These are phyloP conservation scores for Yamadazyma pseudoaaseri DNA, from an alignment of 1,139 yeast genomes.

Conservation along the genomic window DNA sequence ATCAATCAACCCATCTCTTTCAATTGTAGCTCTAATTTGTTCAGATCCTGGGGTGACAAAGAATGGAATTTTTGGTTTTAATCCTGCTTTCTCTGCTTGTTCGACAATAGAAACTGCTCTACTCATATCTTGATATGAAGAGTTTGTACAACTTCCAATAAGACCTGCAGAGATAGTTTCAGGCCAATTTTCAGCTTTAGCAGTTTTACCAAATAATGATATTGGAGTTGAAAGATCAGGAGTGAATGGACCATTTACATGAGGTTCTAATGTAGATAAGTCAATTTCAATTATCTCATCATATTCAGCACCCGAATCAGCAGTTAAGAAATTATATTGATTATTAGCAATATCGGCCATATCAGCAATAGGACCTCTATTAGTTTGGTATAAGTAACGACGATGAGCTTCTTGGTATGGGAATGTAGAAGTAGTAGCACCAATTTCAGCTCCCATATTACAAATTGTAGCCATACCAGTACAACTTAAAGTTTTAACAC, in stretches of 20 bases:
- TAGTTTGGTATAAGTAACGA: conserved; percentile 86
- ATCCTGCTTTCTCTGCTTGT: conserved; percentile 89
- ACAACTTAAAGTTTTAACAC: conserved; percentile 93
- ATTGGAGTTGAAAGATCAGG: conserved; percentile 99
- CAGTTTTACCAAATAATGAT: conserved; percentile 88
- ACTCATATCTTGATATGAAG: conserved; percentile 98
- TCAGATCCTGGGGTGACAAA: conserved; percentile 99
- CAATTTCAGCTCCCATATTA: conserved; percentile 99
- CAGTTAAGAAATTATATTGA: conserved; percentile 67
- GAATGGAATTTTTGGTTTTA: conserved; percentile 85
- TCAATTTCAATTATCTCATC: conserved; percentile 95
- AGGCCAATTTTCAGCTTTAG: conserved; percentile 91
- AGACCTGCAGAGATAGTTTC: conserved; percentile 90
- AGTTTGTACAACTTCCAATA: conserved; percentile 99
- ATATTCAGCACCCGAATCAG: conserved; percentile 94
- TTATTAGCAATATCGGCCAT: conserved; percentile 69
- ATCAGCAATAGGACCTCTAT: conserved; percentile 76
- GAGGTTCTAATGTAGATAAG: conserved; percentile 94
- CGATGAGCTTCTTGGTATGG: conserved; percentile 93
- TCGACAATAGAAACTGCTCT: conserved; percentile 92
- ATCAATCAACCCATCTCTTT: conserved; percentile 91
- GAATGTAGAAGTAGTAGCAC: conserved; percentile 98
- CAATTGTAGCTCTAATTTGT: conserved; percentile 98
- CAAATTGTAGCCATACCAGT: conserved; percentile 99
- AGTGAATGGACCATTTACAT: conserved; percentile 98